Evolutionary conservation across 306 rosid genomes (phyloP).

Genomic region (Comarum palustre): DNA sequence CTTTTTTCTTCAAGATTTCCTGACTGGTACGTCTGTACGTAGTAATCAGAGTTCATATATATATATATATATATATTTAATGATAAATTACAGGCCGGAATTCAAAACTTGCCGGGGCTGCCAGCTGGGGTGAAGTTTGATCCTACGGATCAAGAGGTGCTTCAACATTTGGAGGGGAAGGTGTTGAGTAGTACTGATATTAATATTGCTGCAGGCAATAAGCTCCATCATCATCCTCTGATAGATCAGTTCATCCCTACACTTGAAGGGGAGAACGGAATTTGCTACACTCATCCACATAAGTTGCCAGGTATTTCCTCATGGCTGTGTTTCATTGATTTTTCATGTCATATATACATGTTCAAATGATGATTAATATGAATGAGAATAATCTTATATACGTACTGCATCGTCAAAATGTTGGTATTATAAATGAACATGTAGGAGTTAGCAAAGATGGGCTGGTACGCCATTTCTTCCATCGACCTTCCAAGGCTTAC

Average conservation of each 20-base stretch:
- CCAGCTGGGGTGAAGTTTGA: conserved; percentile 88
- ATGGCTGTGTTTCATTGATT: neutral
- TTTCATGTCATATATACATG: neutral
- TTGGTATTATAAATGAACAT: neutral
- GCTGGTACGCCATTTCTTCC: conserved; percentile 79
- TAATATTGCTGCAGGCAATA: conserved; percentile 39
- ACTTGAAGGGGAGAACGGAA: conserved; percentile 73
- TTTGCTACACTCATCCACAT: conserved; percentile 78
- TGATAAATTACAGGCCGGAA: conserved; percentile 16
- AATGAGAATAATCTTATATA: neutral
- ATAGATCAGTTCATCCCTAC: conserved; percentile 76
- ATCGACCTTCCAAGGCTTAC: conserved; percentile 88
- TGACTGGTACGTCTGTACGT: neutral
- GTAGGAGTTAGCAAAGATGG: conserved; percentile 92
- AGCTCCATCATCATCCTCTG: conserved; percentile 55
- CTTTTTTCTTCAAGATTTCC: neutral
- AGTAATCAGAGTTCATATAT: too few relatives aligned
- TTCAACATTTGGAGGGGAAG: conserved; percentile 73
- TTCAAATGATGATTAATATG: neutral
- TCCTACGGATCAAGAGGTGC: conserved; percentile 78
- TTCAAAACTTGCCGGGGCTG: conserved; percentile 61
- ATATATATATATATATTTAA: too few relatives aligned
- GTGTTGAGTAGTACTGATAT: conserved; percentile 39
- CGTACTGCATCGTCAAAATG: neutral
- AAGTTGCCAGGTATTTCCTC: conserved; percentile 53